A percentile compares a stretch with the other conserved stretches of the same genome.
Evolutionary conservation across 768 basidiomycete species (phyloP).

Genomic region (Collybia mongolica): DNA sequence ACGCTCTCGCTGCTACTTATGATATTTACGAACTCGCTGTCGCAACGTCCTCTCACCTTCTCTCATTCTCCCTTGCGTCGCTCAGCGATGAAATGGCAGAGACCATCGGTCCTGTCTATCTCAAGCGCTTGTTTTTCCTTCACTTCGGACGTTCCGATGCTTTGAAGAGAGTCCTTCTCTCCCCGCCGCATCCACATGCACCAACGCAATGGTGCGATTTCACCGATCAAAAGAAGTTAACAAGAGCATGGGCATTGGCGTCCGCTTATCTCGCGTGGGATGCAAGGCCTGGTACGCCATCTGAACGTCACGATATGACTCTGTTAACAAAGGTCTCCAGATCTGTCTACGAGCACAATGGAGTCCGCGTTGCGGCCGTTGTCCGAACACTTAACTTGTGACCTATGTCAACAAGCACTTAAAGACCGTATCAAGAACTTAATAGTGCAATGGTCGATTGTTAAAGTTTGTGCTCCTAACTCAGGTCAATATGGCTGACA

Average conservation of each 20-base stretch:
- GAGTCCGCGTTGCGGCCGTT: conserved; percentile 72
- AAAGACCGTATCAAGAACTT: conserved; percentile 67
- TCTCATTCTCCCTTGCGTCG: conserved; percentile 65
- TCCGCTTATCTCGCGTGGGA: conserved; percentile 86
- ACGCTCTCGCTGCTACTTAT: conserved; percentile 65
- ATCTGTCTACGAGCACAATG: conserved; percentile 71
- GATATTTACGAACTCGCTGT: conserved; percentile 76
- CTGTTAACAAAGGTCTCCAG: conserved; percentile 31
- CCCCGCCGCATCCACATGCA: conserved; percentile 75
- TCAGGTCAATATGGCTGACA: not conserved
- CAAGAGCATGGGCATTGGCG: conserved; percentile 80
- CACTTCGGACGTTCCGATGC: conserved; percentile 84
- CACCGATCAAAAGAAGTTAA: conserved; percentile 74
- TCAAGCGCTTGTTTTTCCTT: conserved; percentile 80
- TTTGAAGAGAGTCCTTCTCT: conserved; percentile 72
- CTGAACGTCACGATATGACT: conserved; percentile 1
- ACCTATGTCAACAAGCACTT: conserved; percentile 63
- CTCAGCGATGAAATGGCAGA: conserved; percentile 71
- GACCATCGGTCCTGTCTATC: conserved; percentile 71
- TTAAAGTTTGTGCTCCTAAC: conserved; percentile 51
- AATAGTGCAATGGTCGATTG: conserved; percentile 73
- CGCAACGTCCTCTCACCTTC: conserved; percentile 69
- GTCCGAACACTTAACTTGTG: conserved; percentile 66
- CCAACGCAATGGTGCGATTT: conserved; percentile 70
- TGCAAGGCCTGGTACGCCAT: conserved; percentile 66